Evolutionary conservation across 2,329 filamentous ascomycete genomes (phyloP).

Genomic region (Aotearoamyces nothofagi): DNA sequence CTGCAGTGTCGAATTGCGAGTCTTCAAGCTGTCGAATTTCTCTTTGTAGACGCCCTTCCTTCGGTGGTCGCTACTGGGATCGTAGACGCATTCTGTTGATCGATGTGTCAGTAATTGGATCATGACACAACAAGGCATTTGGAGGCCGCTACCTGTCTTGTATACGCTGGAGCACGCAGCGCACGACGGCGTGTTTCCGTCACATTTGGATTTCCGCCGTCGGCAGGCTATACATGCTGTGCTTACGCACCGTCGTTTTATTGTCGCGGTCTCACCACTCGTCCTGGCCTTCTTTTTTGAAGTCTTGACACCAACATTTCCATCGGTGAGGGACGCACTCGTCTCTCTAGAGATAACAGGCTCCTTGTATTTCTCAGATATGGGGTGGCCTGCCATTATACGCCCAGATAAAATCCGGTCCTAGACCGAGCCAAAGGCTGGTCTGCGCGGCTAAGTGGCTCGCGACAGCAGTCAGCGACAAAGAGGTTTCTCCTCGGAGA

Average conservation of each 20-base stretch:
- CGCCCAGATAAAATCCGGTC: too few species aligned
- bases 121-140: background rate
- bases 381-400: too few species aligned
- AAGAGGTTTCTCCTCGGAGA: too few species aligned
- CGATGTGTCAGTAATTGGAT: conserved; percentile 1
- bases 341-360: too few species aligned
- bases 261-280: conserved; percentile 15
- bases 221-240: conserved; percentile 75
- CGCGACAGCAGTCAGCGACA: too few species aligned
- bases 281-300: too few species aligned
- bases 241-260: conserved; percentile 64
- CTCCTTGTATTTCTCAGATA: too few species aligned
- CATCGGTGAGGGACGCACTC: too few species aligned
- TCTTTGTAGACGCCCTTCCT: conserved; percentile 95
- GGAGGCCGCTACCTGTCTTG: conserved; percentile 35
- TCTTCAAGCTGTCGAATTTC: conserved; percentile 78
- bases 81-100: conserved; percentile 63
- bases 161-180: conserved; percentile 96
- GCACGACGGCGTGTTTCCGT: conserved; percentile 81
- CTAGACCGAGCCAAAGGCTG: too few species aligned
- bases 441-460: too few species aligned
- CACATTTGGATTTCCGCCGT: conserved; percentile 74
- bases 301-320: too few species aligned
- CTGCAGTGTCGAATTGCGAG: conserved; percentile 73
- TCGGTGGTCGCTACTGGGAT: conserved; percentile 89